Evolutionary conservation across 139 green algal species (phyloP), one percentile per base, ranked within the genome.

Genomic region (Chlamydomonas urium): DNA sequence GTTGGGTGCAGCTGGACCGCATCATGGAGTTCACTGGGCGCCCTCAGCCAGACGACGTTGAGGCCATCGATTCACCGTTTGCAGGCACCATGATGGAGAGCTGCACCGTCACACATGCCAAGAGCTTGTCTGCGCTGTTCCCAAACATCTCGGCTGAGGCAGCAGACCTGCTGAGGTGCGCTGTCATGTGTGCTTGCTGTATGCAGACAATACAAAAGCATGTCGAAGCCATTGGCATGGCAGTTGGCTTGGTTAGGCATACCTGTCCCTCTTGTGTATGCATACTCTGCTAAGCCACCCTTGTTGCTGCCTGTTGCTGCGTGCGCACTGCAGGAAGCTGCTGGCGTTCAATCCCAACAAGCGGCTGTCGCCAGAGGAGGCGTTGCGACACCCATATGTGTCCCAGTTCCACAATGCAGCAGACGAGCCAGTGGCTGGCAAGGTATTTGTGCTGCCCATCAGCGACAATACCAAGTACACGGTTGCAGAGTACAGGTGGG

Each of bases 401-500:
- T 66, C 75, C 19, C 91, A 96, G 67, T 99, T 98, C 79, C 93
- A 98, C 79, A 89, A 94, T 53, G 69, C 82, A 1, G 80, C 81
- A 0, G 89, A 98, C 48, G 94, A 99, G 81, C 93, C 92, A 3
- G 37, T 70, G 31, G 79, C 72, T 67, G 74, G 70, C 58, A 69
- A 69, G 6, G 66, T 90, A 50, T 92, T 98, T 73, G 92, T 89
- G 36, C 92, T 97, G 53, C 91, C 93, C 33, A 95, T 98, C 74
- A 89, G 94, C 50, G 94, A 97, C 85, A 97, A 98, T 85, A 92
- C 83, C 35, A 98, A 97, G 82, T 95, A 88, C 82, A 86, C 84
- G 17, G 83, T 92, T 21, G 36, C 57, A 45, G 76, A 82, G 35
- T 83, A 82, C 76, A 42, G 38, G 31, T 72, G 8, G 3, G 31